Conservation (phyloP, 192 early-diverging fungal species). For the Coemansia sp. region DNA sequence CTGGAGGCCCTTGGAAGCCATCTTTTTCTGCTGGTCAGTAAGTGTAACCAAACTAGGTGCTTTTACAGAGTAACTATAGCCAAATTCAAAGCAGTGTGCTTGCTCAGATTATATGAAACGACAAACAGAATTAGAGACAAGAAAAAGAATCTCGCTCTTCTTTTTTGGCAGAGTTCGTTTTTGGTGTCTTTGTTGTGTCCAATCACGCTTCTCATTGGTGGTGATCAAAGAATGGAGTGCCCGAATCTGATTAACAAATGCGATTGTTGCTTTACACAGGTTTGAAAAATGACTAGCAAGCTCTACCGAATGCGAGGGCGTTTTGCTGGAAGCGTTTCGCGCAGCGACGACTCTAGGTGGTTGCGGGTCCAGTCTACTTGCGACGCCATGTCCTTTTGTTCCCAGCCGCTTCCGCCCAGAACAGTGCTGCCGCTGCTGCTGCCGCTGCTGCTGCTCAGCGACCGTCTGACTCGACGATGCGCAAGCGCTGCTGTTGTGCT, state of each 20-base stretch:
- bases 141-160: too few species aligned
- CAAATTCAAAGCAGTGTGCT: too few species aligned
- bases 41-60: not conserved
- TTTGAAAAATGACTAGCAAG: too few species aligned
- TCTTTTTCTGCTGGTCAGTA: constrained; percentile 3
- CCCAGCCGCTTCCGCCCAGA: not conserved
- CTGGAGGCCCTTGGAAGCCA: constrained; percentile 34
- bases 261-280: too few species aligned
- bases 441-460: constrained; percentile 21
- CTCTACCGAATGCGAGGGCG: constrained; percentile 18
- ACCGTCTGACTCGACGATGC: constrained; percentile 7
- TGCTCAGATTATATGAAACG: too few species aligned
- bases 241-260: too few species aligned
- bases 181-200: too few species aligned
- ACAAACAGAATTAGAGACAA: too few species aligned
- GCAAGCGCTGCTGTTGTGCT: not conserved
- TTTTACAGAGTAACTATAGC: too few species aligned
- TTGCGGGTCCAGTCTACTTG: constrained; percentile 3
- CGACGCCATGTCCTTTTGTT: not conserved
- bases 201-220: too few species aligned
- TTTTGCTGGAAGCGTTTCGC: constrained; percentile 36
- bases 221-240: too few species aligned
- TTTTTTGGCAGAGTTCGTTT: too few species aligned
- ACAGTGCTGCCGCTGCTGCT: constrained; percentile 10
- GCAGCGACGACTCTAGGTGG: constrained; percentile 37